phyloP scores from a whole-genome alignment of 2,329 filamentous ascomycete genomes.

The Fusarium incarnatum region DNA sequence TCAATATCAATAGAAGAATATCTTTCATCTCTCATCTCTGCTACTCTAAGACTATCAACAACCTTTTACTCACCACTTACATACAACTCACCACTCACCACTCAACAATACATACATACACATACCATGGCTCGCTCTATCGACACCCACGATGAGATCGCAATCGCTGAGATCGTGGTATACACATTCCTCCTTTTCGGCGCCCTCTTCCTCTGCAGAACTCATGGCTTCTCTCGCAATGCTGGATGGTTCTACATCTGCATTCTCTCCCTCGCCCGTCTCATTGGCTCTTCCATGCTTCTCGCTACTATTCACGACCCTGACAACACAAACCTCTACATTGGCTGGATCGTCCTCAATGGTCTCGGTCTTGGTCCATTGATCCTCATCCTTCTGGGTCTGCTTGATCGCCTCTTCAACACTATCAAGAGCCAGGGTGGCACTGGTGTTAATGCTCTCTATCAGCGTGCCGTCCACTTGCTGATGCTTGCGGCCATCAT shows the following conservation, averaged over 20 bases:
- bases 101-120: background rate
- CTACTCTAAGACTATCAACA: background rate
- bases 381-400: constrained; percentile 56
- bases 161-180: constrained; percentile 50
- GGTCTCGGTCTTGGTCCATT: constrained; percentile 57
- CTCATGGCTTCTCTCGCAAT: constrained; percentile 65
- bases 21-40: background rate
- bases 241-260: constrained; percentile 71
- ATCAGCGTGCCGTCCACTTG: constrained; percentile 54
- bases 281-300: constrained; percentile 64
- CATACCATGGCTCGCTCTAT: constrained; percentile 42
- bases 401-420: constrained; percentile 56
- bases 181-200: constrained; percentile 47
- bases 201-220: constrained; percentile 58
- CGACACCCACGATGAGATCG: constrained; percentile 48
- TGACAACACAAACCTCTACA: constrained; percentile 54
- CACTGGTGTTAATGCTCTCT: constrained; percentile 45
- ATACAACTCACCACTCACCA: background rate
- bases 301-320: constrained; percentile 61
- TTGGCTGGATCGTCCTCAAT: constrained; percentile 50
- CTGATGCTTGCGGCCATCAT: constrained; percentile 57
- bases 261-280: constrained; percentile 67
- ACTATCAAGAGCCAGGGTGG: constrained; percentile 58
- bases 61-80: background rate
- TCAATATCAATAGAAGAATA: background rate